A percentile compares a stretch with the other conserved stretches of the same genome.
Evolutionary conservation across 129 eudicot genomes (phyloP).

Genomic region (Arctium lappa): DNA sequence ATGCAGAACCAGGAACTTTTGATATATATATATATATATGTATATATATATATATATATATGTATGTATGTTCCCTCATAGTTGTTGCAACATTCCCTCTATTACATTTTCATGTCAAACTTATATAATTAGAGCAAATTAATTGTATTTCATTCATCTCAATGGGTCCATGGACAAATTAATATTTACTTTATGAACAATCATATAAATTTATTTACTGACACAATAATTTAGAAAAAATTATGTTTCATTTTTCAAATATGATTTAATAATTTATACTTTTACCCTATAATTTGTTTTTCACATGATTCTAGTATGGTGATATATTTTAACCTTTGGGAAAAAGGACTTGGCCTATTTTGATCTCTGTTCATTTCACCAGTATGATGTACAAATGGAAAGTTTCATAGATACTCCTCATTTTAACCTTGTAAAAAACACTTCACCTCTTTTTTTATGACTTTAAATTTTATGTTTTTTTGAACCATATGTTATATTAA

Average conservation of each 20-base stretch:
- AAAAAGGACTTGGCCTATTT: conserved; percentile 10
- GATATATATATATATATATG: no score
- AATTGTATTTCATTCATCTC: no score
- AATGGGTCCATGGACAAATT: no score
- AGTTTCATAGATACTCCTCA: conserved; percentile 2
- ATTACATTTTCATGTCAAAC: no score
- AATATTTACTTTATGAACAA: no score
- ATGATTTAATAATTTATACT: background rate
- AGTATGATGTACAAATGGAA: conserved; percentile 9
- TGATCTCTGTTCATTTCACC: conserved; percentile 10
- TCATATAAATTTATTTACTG: no score
- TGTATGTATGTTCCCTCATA: no score
- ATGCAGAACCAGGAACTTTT: no score
- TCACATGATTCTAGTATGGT: conserved; percentile 1
- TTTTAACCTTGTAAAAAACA: background rate
- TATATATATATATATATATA: no score
- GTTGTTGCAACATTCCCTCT: no score
- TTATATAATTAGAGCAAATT: no score
- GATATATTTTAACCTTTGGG: conserved; percentile 17
- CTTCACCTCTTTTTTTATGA: background rate
- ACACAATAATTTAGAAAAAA: no score
- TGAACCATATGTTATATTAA: background rate
- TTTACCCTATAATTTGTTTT: background rate
- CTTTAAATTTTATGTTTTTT: background rate
- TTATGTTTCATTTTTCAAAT: background rate